Conservation (phyloP, 2,329 filamentous ascomycete genomes). For the Diaporthe sp. region DNA sequence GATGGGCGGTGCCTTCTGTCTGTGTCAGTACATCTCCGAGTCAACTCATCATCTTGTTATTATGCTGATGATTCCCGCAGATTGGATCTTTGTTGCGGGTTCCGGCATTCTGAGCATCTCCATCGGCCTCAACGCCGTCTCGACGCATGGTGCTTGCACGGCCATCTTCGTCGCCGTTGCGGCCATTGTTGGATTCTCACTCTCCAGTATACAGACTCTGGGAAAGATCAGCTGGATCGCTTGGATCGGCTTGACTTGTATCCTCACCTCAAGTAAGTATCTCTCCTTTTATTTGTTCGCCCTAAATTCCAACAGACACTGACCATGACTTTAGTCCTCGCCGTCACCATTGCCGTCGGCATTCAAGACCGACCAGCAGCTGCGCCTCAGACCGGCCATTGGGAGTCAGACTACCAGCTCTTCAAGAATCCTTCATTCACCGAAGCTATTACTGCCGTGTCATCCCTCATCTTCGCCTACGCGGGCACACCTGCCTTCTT, state of each 20-base stretch:
- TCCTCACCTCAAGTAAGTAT: conserved; percentile 51
- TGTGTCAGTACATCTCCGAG: not conserved
- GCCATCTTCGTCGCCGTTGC: conserved; percentile 47
- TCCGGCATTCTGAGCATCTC: conserved; percentile 44
- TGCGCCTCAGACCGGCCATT: conserved; percentile 59
- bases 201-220: conserved; percentile 45
- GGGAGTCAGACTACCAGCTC: conserved; percentile 66
- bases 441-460: conserved; percentile 65
- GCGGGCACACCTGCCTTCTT: conserved; percentile 68
- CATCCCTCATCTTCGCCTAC: conserved; percentile 68
- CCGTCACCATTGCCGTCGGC: conserved; percentile 50
- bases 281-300: too few relatives aligned
- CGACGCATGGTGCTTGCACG: conserved; percentile 47
- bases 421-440: conserved; percentile 57
- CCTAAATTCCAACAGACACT: not conserved
- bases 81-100: conserved; percentile 45
- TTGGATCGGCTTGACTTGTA: conserved; percentile 63
- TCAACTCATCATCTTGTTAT: not conserved
- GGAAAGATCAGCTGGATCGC: conserved; percentile 46
- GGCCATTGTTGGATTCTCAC: conserved; percentile 44
- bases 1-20: not conserved
- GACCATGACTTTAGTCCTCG: conserved; percentile 55
- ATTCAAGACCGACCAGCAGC: conserved; percentile 67
- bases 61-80: not conserved
- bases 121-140: conserved; percentile 48